phyloP scores from a whole-genome alignment of 768 basidiomycete genomes.

The Termitomyces eurrhizus region DNA sequence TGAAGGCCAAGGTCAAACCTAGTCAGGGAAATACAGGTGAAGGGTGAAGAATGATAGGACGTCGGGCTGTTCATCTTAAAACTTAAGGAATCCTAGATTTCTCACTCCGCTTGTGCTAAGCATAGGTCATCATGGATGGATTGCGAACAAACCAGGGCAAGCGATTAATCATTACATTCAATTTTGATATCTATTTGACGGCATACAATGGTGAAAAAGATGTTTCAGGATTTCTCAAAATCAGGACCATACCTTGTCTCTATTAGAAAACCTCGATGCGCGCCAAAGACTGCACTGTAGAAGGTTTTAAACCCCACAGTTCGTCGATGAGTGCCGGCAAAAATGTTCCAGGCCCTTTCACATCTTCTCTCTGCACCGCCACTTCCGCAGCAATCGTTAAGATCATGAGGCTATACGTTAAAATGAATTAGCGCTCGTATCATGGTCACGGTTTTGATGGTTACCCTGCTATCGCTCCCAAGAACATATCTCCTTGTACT shows the following conservation, averaged over 20 bases:
- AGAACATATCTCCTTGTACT: constrained; percentile 74
- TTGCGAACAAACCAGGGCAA: background rate
- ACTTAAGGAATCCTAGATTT: background rate
- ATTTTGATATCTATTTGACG: background rate
- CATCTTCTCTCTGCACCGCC: constrained; percentile 43
- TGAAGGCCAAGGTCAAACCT: background rate
- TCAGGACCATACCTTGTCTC: background rate
- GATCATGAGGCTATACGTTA: constrained; percentile 42
- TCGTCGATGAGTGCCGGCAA: constrained; percentile 61
- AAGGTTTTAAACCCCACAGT: constrained; percentile 35
- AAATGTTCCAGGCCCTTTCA: constrained; percentile 64
- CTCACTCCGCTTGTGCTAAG: background rate
- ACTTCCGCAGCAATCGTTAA: constrained; percentile 62
- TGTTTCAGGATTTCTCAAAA: background rate
- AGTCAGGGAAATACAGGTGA: background rate
- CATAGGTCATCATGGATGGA: background rate
- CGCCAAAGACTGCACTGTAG: constrained; percentile 27
- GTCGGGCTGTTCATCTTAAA: background rate
- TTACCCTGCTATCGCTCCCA: constrained; percentile 75
- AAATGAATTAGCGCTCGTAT: constrained; percentile 1
- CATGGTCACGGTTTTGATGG: constrained; percentile 17
- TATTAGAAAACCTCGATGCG: constrained; percentile 24
- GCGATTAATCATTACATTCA: background rate
- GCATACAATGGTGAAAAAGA: background rate
- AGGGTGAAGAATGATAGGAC: background rate